Percentiles rank a stretch among this genome's conserved stretches.
phyloP scores from a whole-genome alignment of 75 land plant species.

The Cryptomeria japonica region DNA sequence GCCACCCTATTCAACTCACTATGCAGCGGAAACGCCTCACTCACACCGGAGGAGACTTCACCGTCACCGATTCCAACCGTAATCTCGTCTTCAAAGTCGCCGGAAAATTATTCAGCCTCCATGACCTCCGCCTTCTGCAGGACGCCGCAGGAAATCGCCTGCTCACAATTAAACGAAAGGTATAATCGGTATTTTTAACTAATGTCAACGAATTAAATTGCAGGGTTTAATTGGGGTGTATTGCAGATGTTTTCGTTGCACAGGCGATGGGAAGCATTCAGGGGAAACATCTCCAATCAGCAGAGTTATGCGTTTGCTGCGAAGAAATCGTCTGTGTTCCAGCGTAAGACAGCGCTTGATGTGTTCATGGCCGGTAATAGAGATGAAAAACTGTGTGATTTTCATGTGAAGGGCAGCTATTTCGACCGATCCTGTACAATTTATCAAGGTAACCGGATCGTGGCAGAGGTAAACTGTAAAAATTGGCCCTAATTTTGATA shows the following conservation, averaged over 20 bases:
- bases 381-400: conserved; percentile 28
- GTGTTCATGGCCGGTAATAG: conserved; percentile 47
- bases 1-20: conserved; percentile 43
- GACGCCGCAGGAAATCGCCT: conserved; percentile 19
- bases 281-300: conserved; percentile 41
- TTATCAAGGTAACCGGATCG: conserved; percentile 28
- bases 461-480: conserved; percentile 47
- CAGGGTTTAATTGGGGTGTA: background rate
- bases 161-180: conserved; percentile 10
- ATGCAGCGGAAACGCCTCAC: conserved; percentile 37
- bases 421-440: conserved; percentile 45
- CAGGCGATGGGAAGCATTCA: conserved; percentile 51
- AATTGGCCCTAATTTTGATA: background rate
- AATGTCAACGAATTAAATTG: background rate
- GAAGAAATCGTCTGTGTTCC: conserved; percentile 38
- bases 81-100: conserved; percentile 41
- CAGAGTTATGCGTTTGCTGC: conserved; percentile 34
- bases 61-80: conserved; percentile 47
- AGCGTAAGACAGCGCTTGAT: conserved; percentile 38
- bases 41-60: conserved; percentile 36
- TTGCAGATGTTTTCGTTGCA: conserved; percentile 36
- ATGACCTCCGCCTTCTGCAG: conserved; percentile 21
- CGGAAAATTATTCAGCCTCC: conserved; percentile 13
- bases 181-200: conserved; percentile 30
- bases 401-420: conserved; percentile 56